Conservation (phyloP, 2,329 filamentous ascomycete genomes). For the Rhynchosporium graminicola region DNA sequence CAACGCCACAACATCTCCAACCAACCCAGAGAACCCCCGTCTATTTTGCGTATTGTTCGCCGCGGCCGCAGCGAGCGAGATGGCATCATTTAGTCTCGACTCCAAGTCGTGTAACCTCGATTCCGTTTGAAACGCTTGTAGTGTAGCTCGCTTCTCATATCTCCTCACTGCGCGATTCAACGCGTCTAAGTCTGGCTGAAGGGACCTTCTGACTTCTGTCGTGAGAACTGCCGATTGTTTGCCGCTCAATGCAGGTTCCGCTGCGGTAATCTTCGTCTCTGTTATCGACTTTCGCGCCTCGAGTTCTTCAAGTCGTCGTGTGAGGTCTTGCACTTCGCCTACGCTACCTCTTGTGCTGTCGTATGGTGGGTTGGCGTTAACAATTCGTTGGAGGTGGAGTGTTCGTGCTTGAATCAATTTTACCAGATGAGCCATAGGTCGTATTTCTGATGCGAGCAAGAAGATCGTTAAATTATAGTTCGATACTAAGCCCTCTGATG, state of each 20-base stretch:
- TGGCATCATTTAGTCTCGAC: slow-evolving; percentile 70
- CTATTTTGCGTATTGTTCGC: slow-evolving; percentile 45
- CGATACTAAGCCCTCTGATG: slow-evolving; percentile 83
- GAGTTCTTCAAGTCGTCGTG: slow-evolving; percentile 67
- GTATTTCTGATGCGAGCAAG: slow-evolving; percentile 80
- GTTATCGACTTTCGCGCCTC: slow-evolving; percentile 56
- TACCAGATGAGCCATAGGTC: slow-evolving; percentile 78
- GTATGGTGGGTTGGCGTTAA: slow-evolving; percentile 53
- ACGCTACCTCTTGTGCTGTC: slow-evolving; percentile 36
- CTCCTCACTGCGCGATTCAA: slow-evolving; percentile 84
- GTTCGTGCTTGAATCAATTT: slow-evolving; percentile 79
- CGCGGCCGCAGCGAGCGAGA: slow-evolving; percentile 78
- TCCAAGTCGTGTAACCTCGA: slow-evolving; percentile 73
- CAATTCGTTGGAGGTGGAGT: slow-evolving; percentile 75
- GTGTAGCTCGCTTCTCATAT: slow-evolving; percentile 84
- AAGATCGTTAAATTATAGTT: slow-evolving; percentile 94
- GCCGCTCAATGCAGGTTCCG: slow-evolving; percentile 41
- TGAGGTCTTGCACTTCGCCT: slow-evolving; percentile 56
- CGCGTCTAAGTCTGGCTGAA: slow-evolving; percentile 84
- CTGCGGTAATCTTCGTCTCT: slow-evolving; percentile 34
- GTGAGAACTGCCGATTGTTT: slow-evolving; percentile 46
- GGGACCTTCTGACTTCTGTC: slow-evolving; percentile 61
- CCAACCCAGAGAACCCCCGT: slow-evolving; percentile 28
- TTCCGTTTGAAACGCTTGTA: slow-evolving; percentile 75
- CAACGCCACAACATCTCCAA: slow-evolving; percentile 36